Base-by-base conservation (phyloP, 306 rosid genomes). In the Biancaea sappan region DNA sequence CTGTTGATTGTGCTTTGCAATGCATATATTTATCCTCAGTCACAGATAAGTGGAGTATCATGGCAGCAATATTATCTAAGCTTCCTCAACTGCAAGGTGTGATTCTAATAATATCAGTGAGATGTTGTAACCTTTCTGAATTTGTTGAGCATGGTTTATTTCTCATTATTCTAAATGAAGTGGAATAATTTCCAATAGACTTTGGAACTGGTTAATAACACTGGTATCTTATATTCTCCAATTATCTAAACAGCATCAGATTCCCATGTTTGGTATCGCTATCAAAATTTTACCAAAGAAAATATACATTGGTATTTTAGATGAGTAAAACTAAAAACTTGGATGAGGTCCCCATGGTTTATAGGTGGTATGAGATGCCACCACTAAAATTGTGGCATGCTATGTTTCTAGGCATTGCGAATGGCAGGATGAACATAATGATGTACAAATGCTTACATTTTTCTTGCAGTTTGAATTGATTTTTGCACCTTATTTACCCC, bases 31-130 rank as follows among this genome's bases (percentile, higher is more conserved):
- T 88, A 86, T 90, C 86, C 79, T 83, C 91, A 43, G 88, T 78
- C 65, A 88, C 96, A 43, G 98, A 94, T 88, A 88, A 80, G 86
- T 94, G 99, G 99, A 88, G 82, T 80, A 87, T 85, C 75, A 88
- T 94, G 99, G 79, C 96, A 60, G 61, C 84, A 60, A 90, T 90
- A 71, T 77, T 94, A 69, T 90, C 95, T 75, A 92, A 88, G 78
- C 90, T 94, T 83, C 96, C 95, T 54, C 89, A 79, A 73, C 77
- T 87, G 71, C 92, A 81, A 65, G 99, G 99, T 94, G 83, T 34
- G 56, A 37, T 76, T 54, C 65, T 59, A 32, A 61, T 78, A 54
- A 66, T 56, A 53, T 25, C 68, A 62, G 43, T 79, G 59, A 73
- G 69, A 59, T 83, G 19, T 41, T 54, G 72, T 70, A 64, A 47